Base-by-base conservation (phyloP, 1,139 yeast genomes). In the Pichia sp. region DNA sequence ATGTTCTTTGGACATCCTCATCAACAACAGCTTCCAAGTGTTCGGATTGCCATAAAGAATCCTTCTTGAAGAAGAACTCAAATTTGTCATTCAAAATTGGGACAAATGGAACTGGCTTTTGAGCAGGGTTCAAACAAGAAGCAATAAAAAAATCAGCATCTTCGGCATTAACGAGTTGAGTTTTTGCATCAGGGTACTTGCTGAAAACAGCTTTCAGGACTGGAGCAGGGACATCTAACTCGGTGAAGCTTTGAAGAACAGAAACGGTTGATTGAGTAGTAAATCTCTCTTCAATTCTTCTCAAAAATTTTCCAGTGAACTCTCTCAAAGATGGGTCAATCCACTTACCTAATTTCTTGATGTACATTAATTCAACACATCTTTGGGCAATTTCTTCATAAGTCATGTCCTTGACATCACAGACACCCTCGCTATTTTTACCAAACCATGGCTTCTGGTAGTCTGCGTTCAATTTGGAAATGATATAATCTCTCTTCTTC, bases 381-480 rank as follows among this genome's bases (percentile, higher is more conserved):
- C 99, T 87, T 68, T 81, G 73, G 53, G 95, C 89, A 66, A 93
- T 93, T 76, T 93, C 96, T 69, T 84, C 82, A 72, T 93, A 95
- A 41, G 98, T 92, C 97, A 93, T 90, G 62, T 90, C 97, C 70
- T 88, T 90, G 64, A 93, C 75, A 71, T 95, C 99, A 69, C 93
- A 89, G 64, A 85, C 88, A 61, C 97, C 96, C 42, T 75, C 67
- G 54, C 87, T 76, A 66, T 86, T 85, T 67, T 78, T 79, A 66
- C 89, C 95, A 69, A 93, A 93, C 99, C 99, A 95, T 56, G 96
- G 96, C 76, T 95, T 93, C 77, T 92, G 98, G 82, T 79, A 92
- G 73, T 95, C 99, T 63, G 89, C 89, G 72, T 93, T 93, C 73
- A 93, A 82, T 66, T 82, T 87, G 63, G 78, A 74, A 69, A 90